Evolutionary conservation across 305 asterid species (phyloP).

Genomic region (Caryopteris hybrid): DNA sequence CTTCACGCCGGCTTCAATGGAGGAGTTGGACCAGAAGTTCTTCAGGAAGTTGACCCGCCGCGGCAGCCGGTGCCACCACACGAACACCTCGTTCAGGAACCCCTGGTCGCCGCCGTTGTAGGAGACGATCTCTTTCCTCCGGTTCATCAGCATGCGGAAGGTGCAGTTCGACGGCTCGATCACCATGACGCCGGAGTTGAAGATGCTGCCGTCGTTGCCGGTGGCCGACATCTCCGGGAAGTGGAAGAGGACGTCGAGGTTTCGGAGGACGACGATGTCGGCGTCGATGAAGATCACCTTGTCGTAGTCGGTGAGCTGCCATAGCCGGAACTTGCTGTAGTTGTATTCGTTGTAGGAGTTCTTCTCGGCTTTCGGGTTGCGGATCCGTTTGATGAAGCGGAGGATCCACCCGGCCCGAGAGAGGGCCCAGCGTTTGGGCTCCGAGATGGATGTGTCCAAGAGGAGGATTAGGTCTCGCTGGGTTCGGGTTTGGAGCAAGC

Average conservation of each 20-base stretch:
- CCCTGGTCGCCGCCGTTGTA: slow-evolving; percentile 99
- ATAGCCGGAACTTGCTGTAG: slow-evolving; percentile 79
- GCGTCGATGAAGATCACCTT: slow-evolving; percentile 75
- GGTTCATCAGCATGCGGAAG: slow-evolving; percentile 60
- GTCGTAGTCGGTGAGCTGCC: slow-evolving; percentile 86
- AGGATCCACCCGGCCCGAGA: slow-evolving; percentile 74
- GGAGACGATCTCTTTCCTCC: slow-evolving; percentile 49
- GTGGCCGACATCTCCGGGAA: slow-evolving; percentile 80
- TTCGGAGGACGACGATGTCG: slow-evolving; percentile 59
- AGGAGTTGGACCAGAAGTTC: slow-evolving; percentile 75
- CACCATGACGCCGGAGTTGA: slow-evolving; percentile 88
- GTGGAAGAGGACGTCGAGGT: slow-evolving; percentile 59
- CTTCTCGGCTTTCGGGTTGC: slow-evolving; percentile 77
- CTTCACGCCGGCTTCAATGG: slow-evolving; percentile 47
- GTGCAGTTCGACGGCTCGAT: slow-evolving; percentile 85
- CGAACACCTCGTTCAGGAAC: slow-evolving; percentile 68
- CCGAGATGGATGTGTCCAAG: slow-evolving; percentile 59
- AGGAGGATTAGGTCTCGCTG: slow-evolving; percentile 77
- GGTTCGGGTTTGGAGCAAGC: slow-evolving; percentile 59
- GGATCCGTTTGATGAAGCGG: slow-evolving; percentile 60
- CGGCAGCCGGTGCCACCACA: slow-evolving; percentile 88
- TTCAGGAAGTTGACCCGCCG: slow-evolving; percentile 65
- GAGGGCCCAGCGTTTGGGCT: slow-evolving; percentile 45
- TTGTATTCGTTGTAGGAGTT: slow-evolving; percentile 76
- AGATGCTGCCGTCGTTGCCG: slow-evolving; percentile 65